phyloP scores from a whole-genome alignment of 345 rosid species.

The Pelargonium nanum region DNA sequence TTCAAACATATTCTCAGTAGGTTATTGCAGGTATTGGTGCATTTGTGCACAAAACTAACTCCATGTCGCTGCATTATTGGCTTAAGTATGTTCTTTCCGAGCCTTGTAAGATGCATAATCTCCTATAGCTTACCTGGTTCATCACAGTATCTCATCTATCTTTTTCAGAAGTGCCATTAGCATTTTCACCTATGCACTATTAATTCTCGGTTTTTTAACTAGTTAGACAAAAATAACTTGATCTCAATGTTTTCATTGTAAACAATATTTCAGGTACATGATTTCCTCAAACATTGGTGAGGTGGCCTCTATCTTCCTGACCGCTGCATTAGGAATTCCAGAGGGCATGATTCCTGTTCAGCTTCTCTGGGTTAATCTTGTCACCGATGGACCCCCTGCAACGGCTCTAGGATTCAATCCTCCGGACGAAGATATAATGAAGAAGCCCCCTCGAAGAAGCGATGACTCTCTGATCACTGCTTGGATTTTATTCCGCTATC shows the following conservation, averaged over 20 bases:
- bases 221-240: too few relatives aligned
- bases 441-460: slow-evolving; percentile 84
- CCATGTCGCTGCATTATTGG: too few relatives aligned
- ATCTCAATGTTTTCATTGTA: too few relatives aligned
- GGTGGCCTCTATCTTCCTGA: slow-evolving; percentile 91
- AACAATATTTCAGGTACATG: slow-evolving; percentile 66
- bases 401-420: slow-evolving; percentile 98
- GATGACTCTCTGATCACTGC: slow-evolving; percentile 80
- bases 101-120: too few relatives aligned
- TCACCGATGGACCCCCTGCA: slow-evolving; percentile 98
- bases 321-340: slow-evolving; percentile 98
- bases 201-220: too few relatives aligned
- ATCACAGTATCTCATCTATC: too few relatives aligned
- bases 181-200: not conserved
- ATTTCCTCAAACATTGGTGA: slow-evolving; percentile 97
- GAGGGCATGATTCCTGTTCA: slow-evolving; percentile 99
- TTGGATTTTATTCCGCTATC: slow-evolving; percentile 98
- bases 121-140: too few relatives aligned
- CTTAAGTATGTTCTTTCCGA: too few relatives aligned
- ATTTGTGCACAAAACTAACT: too few relatives aligned
- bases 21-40: too few relatives aligned
- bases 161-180: not conserved
- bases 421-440: slow-evolving; percentile 86
- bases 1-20: not conserved
- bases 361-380: slow-evolving; percentile 99